Evolutionary conservation across 2,329 filamentous ascomycete species (phyloP), one percentile per base, ranked within the genome.

Genomic region (Domatiomyces catenatus): DNA sequence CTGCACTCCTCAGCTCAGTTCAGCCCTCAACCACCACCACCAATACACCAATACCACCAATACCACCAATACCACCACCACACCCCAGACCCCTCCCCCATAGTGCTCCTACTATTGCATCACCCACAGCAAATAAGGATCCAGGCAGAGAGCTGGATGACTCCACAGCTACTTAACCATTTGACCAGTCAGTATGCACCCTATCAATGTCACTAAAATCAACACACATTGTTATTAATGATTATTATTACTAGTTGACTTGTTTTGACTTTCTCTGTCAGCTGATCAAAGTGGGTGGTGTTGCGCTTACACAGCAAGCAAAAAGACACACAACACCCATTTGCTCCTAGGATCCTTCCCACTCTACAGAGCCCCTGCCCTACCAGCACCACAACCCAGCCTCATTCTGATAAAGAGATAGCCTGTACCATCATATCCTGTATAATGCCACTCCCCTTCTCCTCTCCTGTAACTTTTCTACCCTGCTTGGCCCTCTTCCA

Each of bases 341-440:
- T n/a, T n/a, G n/a, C n/a, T n/a, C n/a, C n/a, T n/a, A n/a, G n/a
- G n/a, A n/a, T n/a, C n/a, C n/a, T n/a, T n/a, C n/a, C n/a, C n/a
- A n/a, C n/a, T n/a, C n/a, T n/a, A n/a, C n/a, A n/a, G 77, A 84
- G 70, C 75, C 76, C 54, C 63, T 81, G 61, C 79, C 79, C 8
- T 80, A 81, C 62, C 79, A 80, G 71, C 75, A 76, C 64, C 73
- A 77, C 64, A 71, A 73, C 59, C 68, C 69, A 46, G 60, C 67
- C 17, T 64, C 64, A n/a, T 68, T 71, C 60, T 67, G 69, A 61
- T 71, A 60, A n/a, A 42, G 47, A 50, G 49, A 52, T 43, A 24
- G 32, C 19, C 18, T 48, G 12, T 24, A 26, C 17, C 12, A 39
- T 36, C 24, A n/a, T 44, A 10, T 43, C 68, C 60, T 47, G 64